Conservation (phyloP, 305 asterid species). For the Solanum hybrid region DNA sequence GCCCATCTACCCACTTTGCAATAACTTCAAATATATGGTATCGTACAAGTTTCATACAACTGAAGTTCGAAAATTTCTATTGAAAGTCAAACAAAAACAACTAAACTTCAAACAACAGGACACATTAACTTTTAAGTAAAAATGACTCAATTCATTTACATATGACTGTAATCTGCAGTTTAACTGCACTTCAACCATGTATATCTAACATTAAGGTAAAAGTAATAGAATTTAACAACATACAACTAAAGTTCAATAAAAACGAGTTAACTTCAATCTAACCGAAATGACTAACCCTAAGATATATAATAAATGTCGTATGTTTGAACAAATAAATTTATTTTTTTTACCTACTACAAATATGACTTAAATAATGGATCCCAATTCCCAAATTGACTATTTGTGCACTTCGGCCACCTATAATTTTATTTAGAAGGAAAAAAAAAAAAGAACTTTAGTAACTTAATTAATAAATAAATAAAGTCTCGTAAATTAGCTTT, state of each 20-base stretch:
- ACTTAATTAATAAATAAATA: background rate
- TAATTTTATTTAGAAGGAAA: background rate
- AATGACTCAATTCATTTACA: background rate
- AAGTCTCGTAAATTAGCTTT: background rate
- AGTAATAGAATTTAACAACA: background rate
- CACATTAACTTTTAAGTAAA: background rate
- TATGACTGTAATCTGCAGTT: background rate
- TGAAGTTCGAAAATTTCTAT: background rate
- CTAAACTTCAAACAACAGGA: background rate
- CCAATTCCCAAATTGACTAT: background rate
- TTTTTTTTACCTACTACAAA: background rate
- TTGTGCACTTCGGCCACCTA: background rate
- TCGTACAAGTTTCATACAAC: background rate
- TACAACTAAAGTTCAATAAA: background rate
- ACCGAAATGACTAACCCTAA: background rate
- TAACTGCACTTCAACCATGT: background rate
- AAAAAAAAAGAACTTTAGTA: background rate
- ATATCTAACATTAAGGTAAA: background rate
- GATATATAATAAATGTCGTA: background rate
- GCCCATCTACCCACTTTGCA: background rate
- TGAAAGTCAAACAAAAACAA: background rate
- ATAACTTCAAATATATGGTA: background rate
- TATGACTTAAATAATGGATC: background rate
- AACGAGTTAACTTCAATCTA: background rate
- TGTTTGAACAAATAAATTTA: background rate